Evolutionary conservation across 257 asterid genomes (phyloP).

Genomic region (Coffea canephora): DNA sequence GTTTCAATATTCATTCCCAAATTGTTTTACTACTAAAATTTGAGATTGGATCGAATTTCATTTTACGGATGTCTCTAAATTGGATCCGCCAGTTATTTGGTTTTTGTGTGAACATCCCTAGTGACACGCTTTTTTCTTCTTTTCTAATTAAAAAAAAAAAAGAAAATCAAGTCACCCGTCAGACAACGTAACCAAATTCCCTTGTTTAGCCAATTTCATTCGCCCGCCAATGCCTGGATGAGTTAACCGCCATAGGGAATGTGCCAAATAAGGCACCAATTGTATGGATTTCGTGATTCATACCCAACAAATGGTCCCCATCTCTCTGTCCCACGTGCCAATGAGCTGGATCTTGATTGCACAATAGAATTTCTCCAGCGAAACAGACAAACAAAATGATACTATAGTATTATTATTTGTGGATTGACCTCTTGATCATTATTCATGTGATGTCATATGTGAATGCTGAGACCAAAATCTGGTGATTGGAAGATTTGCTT

Average conservation of each 20-base stretch:
- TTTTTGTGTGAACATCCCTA: no score
- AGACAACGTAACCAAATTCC: no score
- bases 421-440: neutral
- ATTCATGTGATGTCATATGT: neutral
- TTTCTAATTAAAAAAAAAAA: no score
- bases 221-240: no score
- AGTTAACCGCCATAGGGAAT: neutral
- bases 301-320: neutral
- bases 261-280: neutral
- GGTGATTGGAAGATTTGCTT: conserved; percentile 8
- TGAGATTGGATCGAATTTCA: no score
- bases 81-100: no score
- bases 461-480: neutral
- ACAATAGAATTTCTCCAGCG: conserved; percentile 6
- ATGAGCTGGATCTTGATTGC: neutral
- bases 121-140: no score
- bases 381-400: neutral
- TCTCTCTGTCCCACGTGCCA: neutral
- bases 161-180: no score
- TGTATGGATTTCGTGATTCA: neutral
- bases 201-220: no score
- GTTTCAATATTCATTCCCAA: no score
- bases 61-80: no score
- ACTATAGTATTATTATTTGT: neutral
- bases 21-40: no score